Conservation (phyloP, 495 filamentous ascomycete species). For the Baudoinia panamericana region DNA sequence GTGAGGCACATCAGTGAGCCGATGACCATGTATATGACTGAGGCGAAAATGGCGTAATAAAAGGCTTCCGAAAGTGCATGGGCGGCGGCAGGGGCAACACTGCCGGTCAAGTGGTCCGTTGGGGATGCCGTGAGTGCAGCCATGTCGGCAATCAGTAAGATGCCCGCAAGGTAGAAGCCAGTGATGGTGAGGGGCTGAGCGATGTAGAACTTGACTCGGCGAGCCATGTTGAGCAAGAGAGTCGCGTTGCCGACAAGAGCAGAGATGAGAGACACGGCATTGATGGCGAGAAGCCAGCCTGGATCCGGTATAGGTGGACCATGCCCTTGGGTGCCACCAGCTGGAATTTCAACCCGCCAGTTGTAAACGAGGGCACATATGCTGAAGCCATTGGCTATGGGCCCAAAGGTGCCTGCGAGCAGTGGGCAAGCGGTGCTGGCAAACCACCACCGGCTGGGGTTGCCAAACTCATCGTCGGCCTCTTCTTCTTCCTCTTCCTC, state of each 20-base stretch:
- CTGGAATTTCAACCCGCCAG: constrained; percentile 54
- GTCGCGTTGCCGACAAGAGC: constrained; percentile 60
- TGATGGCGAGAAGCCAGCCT: constrained; percentile 46
- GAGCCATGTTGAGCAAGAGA: constrained; percentile 62
- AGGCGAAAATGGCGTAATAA: constrained; percentile 70
- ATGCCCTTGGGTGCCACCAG: constrained; percentile 34
- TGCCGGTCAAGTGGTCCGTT: constrained; percentile 8
- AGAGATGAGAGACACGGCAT: constrained; percentile 56
- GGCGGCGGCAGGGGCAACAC: constrained; percentile 6
- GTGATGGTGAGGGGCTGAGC: constrained; percentile 54
- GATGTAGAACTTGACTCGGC: constrained; percentile 41
- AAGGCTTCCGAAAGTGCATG: constrained; percentile 58
- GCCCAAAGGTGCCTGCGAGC: constrained; percentile 71
- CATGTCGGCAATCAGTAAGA: constrained; percentile 49
- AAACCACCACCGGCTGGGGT: constrained; percentile 66
- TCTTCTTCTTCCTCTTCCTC: constrained; percentile 9
- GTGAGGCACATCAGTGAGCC: constrained; percentile 58
- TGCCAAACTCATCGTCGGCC: neutral
- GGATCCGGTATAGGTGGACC: constrained; percentile 52
- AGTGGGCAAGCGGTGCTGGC: constrained; percentile 70
- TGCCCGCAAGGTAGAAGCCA: constrained; percentile 54
- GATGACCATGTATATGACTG: constrained; percentile 62
- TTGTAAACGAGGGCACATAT: constrained; percentile 61
- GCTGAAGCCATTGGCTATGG: constrained; percentile 70
- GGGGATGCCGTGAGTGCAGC: constrained; percentile 33